Evolutionary conservation across 352 stramenopile species (phyloP), one percentile per base, ranked within the genome.

Genomic region (Aphanomyces stellatus): DNA sequence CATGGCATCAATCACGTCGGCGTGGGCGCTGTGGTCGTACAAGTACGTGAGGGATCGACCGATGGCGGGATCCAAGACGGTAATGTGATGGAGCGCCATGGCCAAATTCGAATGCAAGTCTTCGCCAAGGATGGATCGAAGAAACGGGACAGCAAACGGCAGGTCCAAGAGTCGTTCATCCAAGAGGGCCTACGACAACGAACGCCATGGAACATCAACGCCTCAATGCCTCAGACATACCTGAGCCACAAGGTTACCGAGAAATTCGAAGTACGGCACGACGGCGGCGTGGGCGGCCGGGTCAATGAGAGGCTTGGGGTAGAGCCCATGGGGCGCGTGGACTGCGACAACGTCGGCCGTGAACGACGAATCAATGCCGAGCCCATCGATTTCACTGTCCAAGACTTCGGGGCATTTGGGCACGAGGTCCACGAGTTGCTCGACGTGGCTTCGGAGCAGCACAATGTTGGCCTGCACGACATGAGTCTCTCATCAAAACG

Each of bases 81-180:
- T 51, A 3, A 94, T 72, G 51, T 82, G 89, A 4, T 37, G 76
- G 2, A 95, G 73, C 31, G 85, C 88, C 13, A 76, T 74, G 5
- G 75, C 63, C 17, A 82, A 40, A 7, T 75, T 53, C 1, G 80
- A 75, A 1, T 87, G 75, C 17, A 93, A 70, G 22, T 62, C 69
- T 51, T 91, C 81, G 25, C 79, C 77, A 5, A 78, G 81, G 25
- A 91, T 53, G 7, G 74, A 73, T 25, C 79, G 79, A 35, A 93
- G 56, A 43, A 95, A 89, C 37, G 88, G 80, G 7, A 82, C 74
- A 19, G 88, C 79, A 30, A 96, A 75, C 35, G 88, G 85, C 28
- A 95, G 60, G 49, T 93, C 89, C 30, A 96, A 61, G 57, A 95
- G 62, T 3, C 88, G 80, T 24, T 92, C 84, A 72, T 96, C 88